These are phyloP conservation scores for Amylostereum areolatum DNA, from an alignment of 1,284 basidiomycete species.

Conservation along the genomic window DNA sequence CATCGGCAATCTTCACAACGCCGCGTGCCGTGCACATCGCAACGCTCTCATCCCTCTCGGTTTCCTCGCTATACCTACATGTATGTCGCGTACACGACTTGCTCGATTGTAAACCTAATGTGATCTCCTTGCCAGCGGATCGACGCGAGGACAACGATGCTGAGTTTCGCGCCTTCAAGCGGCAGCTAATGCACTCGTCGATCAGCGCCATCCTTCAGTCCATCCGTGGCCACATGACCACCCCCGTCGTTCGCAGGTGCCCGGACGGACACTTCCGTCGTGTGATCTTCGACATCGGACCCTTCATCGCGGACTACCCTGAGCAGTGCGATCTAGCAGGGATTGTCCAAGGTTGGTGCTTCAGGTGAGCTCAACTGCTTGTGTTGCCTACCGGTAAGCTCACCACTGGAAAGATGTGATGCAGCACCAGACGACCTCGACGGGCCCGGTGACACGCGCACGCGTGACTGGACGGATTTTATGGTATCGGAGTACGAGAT, in stretches of 20 bases:
- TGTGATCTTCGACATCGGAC: slow-evolving; percentile 4
- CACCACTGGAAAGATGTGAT: not conserved
- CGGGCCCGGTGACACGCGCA: not conserved
- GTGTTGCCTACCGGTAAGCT: not conserved
- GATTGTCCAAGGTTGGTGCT: slow-evolving; percentile 3
- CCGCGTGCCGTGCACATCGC: slow-evolving; percentile 17
- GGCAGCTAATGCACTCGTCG: slow-evolving; percentile 6
- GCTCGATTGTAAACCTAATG: not conserved
- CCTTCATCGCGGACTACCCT: slow-evolving; percentile 9
- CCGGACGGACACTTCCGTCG: slow-evolving; percentile 7
- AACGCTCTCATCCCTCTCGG: slow-evolving; percentile 16
- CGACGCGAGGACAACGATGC: not conserved
- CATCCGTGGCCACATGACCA: slow-evolving; percentile 4
- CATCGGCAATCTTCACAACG: slow-evolving; percentile 14
- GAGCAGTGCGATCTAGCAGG: slow-evolving; percentile 2
- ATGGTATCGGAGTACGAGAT: not conserved
- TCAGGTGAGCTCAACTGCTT: not conserved
- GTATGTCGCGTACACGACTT: slow-evolving; percentile 2
- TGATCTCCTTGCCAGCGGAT: not conserved
- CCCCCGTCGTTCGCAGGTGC: slow-evolving; percentile 2
- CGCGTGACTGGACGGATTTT: not conserved
- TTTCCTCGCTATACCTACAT: slow-evolving; percentile 21
- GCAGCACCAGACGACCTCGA: not conserved
- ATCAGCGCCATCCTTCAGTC: slow-evolving; percentile 1
- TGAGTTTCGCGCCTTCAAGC: slow-evolving; percentile 4